Evolutionary conservation across 129 eudicot species (phyloP).

Genomic region (Pulicaria dysenterica): DNA sequence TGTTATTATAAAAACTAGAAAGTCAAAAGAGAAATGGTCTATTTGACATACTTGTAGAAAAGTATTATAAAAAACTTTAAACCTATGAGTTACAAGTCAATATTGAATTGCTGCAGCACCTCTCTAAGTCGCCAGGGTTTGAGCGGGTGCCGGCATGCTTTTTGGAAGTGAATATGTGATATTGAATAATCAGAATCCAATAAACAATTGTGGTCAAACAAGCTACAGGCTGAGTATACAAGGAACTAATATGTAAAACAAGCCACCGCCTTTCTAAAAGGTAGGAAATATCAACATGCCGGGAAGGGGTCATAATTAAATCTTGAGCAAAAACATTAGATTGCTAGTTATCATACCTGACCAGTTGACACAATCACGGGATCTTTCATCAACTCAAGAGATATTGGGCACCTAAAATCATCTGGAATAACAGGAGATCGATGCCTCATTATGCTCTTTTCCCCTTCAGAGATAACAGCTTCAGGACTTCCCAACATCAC

Average conservation of each 20-base stretch:
- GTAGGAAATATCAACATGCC: no score
- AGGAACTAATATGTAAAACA: no score
- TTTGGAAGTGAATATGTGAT: no score
- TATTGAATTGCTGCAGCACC: no score
- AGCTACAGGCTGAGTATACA: no score
- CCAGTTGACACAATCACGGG: constrained; percentile 99
- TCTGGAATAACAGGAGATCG: constrained; percentile 95
- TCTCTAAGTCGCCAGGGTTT: no score
- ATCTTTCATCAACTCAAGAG: constrained; percentile 97
- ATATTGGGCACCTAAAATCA: constrained; percentile 95
- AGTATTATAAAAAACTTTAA: no score
- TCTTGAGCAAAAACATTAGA: not conserved
- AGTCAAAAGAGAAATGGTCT: constrained; percentile 24
- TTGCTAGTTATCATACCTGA: constrained; percentile 55
- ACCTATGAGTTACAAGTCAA: not conserved
- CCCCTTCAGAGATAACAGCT: constrained; percentile 51
- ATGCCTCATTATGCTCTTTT: constrained; percentile 69
- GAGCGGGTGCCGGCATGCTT: no score
- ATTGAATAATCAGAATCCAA: no score
- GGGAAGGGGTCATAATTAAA: not conserved
- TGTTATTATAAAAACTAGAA: not conserved
- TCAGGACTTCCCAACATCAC: constrained; percentile 54
- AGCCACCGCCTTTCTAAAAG: no score
- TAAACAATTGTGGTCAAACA: no score
- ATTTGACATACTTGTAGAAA: no score